Evolutionary conservation across 2,329 filamentous ascomycete species (phyloP).

Genomic region (Apiospora pterosperma): DNA sequence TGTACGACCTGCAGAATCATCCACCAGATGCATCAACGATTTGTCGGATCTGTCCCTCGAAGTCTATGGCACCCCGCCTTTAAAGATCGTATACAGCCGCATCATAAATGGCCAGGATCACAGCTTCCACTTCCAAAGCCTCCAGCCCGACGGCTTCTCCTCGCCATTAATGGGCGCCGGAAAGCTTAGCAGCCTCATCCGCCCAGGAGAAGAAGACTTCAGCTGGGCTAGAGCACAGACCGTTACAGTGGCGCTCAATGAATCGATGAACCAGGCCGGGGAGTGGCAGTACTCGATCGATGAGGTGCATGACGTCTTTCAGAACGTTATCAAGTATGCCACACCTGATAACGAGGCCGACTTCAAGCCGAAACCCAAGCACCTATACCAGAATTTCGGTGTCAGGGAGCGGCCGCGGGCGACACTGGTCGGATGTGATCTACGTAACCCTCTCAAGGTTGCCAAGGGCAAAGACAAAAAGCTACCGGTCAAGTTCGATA

Average conservation of each 20-base stretch:
- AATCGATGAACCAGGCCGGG: conserved; percentile 76
- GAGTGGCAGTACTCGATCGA: conserved; percentile 89
- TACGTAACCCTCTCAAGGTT: conserved; percentile 77
- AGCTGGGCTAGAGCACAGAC: conserved; percentile 77
- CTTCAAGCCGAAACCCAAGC: conserved; percentile 53
- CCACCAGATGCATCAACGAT: conserved; percentile 78
- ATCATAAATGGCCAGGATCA: conserved; percentile 80
- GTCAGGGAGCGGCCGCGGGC: conserved; percentile 84
- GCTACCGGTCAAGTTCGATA: conserved; percentile 69
- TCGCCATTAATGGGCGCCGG: conserved; percentile 70
- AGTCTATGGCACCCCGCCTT: conserved; percentile 82
- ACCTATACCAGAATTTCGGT: conserved; percentile 71
- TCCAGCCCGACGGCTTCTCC: conserved; percentile 82
- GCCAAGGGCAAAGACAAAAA: conserved; percentile 67
- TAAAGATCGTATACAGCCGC: conserved; percentile 90
- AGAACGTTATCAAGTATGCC: conserved; percentile 78
- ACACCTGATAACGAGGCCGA: conserved; percentile 65
- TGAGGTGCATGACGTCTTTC: conserved; percentile 86
- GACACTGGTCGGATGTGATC: conserved; percentile 70
- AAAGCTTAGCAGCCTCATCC: conserved; percentile 54
- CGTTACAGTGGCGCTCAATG: conserved; percentile 81
- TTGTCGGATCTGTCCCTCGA: conserved; percentile 81
- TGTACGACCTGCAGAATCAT: conserved; percentile 60
- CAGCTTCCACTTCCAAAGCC: conserved; percentile 86
- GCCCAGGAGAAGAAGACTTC: conserved; percentile 60